Base-by-base conservation (phyloP, 2,329 filamentous ascomycete genomes). In the Sphaerulina populicola region DNA sequence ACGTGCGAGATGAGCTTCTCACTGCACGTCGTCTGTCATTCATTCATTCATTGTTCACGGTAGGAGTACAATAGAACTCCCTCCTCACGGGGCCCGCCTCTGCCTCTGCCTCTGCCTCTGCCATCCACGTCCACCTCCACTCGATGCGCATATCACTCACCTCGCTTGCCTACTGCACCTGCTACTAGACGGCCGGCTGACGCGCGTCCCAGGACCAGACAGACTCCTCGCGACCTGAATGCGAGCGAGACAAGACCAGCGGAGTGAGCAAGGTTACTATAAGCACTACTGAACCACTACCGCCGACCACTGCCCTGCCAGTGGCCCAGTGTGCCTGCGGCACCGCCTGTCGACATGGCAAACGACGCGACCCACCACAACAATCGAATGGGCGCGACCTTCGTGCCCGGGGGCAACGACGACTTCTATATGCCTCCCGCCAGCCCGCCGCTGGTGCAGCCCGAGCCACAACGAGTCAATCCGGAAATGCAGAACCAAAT, bases 401-500 rank as follows among this genome's bases (percentile, higher is more conserved):
- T 83, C 68, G 77, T 82, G 66, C 83, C 83, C 60, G 82, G 82
- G 60, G 78, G 78, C 45, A 74, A 77, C 59, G 82, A 86, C 70
- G 80, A 85, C 68, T 85, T 80, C 68, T 82, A 82, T 67, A 79
- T 84, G 74, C 75, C 76, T 36, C 67, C 66, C 30, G 64, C 67
- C 53, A 65, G 66, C 54, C 79, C 80, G 57, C 81, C 84, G 68
- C 72, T 86, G 63, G 77, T 85, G 58, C 83, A 83, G 63, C 83
- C 83, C 49, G 77, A 80, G 62, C 83, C 83, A 57, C 82, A 86
- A 72, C 78, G 62, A 42, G 59, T 65, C 53, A 64, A 64, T 47
- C 62, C 88, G 68, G 89, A 96, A 77, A 89, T 96, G 60, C 88
- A 91, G 61, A 86, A 91, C 71, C 91, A 95, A 72, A 96, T 98